These are phyloP conservation scores for Actinomortierella ambigua DNA, from an alignment of 371 early-diverging fungal genomes.

Conservation along the genomic window DNA sequence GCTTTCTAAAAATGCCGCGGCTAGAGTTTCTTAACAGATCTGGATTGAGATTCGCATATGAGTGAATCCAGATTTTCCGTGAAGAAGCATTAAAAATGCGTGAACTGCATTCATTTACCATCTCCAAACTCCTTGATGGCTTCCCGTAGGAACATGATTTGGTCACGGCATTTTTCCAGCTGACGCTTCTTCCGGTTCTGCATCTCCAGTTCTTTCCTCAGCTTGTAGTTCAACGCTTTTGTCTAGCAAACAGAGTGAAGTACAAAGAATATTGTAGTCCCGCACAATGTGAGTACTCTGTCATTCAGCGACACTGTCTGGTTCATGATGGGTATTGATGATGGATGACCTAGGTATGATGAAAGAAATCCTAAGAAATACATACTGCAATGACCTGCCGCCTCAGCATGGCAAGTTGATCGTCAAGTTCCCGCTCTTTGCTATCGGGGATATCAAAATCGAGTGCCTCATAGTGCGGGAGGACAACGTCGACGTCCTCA, in stretches of 20 bases:
- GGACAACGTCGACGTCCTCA: slow-evolving; percentile 50
- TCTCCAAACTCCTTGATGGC: slow-evolving; percentile 23
- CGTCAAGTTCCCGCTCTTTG: slow-evolving; percentile 56
- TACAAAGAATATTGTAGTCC: too few relatives aligned
- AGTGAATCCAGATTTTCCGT: too few relatives aligned
- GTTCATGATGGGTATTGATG: too few relatives aligned
- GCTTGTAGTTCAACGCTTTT: slow-evolving; percentile 34
- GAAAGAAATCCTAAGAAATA: not conserved
- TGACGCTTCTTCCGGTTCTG: slow-evolving; percentile 22
- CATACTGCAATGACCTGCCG: slow-evolving; percentile 53
- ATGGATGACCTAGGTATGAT: too few relatives aligned
- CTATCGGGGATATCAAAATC: slow-evolving; percentile 48
- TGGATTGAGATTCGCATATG: too few relatives aligned
- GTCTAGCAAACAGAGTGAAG: slow-evolving; percentile 7
- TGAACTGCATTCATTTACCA: slow-evolving; percentile 14
- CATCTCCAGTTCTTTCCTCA: slow-evolving; percentile 29
- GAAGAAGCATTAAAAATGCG: too few relatives aligned
- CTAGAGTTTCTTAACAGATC: too few relatives aligned
- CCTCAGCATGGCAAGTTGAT: slow-evolving; percentile 52
- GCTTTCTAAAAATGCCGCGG: too few relatives aligned
- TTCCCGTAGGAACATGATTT: slow-evolving; percentile 32
- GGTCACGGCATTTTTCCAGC: slow-evolving; percentile 27
- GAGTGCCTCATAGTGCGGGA: slow-evolving; percentile 57
- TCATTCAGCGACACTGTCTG: too few relatives aligned
- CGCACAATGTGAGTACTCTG: too few relatives aligned